Base-by-base conservation (phyloP, 495 filamentous ascomycete genomes). In the Oleoguttula mirabilis region DNA sequence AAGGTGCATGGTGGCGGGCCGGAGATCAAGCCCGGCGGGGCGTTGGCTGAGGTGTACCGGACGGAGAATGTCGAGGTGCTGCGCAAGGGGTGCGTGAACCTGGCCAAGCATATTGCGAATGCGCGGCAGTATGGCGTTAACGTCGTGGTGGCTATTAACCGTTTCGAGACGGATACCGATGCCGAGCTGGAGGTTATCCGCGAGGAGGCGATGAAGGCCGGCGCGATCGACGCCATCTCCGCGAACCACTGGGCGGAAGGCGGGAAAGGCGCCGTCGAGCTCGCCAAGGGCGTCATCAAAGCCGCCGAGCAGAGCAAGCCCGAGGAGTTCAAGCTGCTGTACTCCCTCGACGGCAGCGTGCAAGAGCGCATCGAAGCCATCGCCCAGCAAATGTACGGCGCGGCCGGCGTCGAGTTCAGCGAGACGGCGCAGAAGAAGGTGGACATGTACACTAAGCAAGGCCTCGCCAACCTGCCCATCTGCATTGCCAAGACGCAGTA, bases 401-500 rank as follows among this genome's bases (percentile, higher is more conserved):
- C 87, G 6, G 78, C 72, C 10, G 77, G 76, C 48, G 87, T 96
- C 39, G 86, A 94, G 64, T 92, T 98, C 66, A 87, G 80, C 61
- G 86, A 94, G 55, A 71, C 87, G 32, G 88, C 90, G 0, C 86
- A 90, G 67, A 83, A 84, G 66, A 95, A 98, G 72, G 80, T 95
- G 48, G 87, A 95, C 55, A 84, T 77, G 17, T 98, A 98, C 67
- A 84, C 79, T 12, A 76, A 79, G 59, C 90, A 96, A 63, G 90
- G 88, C 28, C 90, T 92, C 55, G 76, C 79, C 8, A 84, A 92
- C 54, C 70, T 96, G 45, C 90, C 90, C 2, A 94, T 95, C 60
- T 96, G 88, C 63, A 78, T 95, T 46, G 88, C 88, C 44, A 98
- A 96, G 76, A 95, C 90, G 30, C 90, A 98, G 63, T 98, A 98